Evolutionary conservation across 75 land plant genomes (phyloP), one percentile per base, ranked within the genome.

Genomic region (Adiantum capillusveneris): DNA sequence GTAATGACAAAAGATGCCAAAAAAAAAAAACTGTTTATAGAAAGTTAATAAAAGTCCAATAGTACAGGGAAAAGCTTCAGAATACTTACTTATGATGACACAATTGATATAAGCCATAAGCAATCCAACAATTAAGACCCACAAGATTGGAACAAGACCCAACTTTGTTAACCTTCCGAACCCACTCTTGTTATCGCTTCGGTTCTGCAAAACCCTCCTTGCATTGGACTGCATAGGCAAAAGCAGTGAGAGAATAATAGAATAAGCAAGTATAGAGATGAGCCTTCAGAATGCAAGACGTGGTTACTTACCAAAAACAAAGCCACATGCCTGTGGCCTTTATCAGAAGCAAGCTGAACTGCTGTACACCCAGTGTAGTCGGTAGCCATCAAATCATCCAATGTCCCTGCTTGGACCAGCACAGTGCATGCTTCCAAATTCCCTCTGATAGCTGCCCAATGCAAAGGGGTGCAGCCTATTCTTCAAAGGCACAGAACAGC

Each of bases 371-470:
- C 88, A 61, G 96, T 84, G 26, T 75, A 75, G 49, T 95, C 99
- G 36, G 82, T 82, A 19, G 78, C 76, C 74, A 75, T 76, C 53
- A 90, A 62, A 62, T 95, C 88, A 36, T 95, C 99, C 29, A 81
- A 78, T 59, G 75, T 80, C 9, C 99, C 88, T 56, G 99, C 99
- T 66, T 95, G 99, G 19, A 95, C 99, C 41, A 95, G 70, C 17
- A 95, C 99, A 24, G 96, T 95, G 71, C 99, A 90, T 53, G 96
- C 99, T 59, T 95, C 99, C 58, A 95, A 60, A 53, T 95, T 90
- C 25, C 96, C 99, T 63, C 84, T 84, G 31, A 90, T 95, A 55
- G 99, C 99, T 67, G 99, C 96, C 99, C 99, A 95, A 65, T 95
- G 99, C 44, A 95, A 73, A 53, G 99, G 96, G 21, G 96, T 95